Evolutionary conservation across 208 protist genomes (phyloP).

Genomic region (Crithidia sp.): DNA sequence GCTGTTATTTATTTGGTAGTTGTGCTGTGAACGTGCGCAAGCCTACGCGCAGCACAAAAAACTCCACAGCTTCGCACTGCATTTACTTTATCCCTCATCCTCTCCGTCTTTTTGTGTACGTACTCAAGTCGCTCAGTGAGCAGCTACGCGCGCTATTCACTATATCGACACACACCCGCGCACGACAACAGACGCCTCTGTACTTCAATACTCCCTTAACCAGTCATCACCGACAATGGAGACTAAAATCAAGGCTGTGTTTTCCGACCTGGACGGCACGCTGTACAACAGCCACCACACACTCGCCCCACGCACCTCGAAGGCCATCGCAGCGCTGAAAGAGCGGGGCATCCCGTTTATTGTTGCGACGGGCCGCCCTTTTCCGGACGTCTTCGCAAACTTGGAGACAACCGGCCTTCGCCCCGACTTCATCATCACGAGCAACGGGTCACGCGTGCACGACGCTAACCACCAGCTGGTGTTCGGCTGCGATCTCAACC

Average conservation of each 20-base stretch:
- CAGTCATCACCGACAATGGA: background rate
- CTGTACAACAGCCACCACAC: slow-evolving; percentile 46
- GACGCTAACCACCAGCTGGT: slow-evolving; percentile 42
- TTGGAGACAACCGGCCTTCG: slow-evolving; percentile 44
- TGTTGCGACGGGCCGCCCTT: slow-evolving; percentile 59
- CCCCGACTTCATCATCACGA: slow-evolving; percentile 74
- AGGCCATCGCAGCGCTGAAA: slow-evolving; percentile 41
- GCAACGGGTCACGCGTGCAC: slow-evolving; percentile 72
- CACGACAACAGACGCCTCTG: too few relatives aligned
- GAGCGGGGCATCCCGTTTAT: slow-evolving; percentile 39
- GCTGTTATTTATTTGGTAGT: too few relatives aligned
- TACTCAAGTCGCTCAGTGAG: too few relatives aligned
- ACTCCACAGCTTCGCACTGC: too few relatives aligned
- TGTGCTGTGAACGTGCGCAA: too few relatives aligned
- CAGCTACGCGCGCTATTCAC: too few relatives aligned
- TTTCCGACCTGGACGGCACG: slow-evolving; percentile 73
- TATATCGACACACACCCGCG: too few relatives aligned
- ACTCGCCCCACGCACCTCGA: slow-evolving; percentile 34
- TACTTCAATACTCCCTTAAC: too few relatives aligned
- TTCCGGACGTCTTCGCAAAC: slow-evolving; percentile 64
- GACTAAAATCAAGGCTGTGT: slow-evolving; percentile 26
- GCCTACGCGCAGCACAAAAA: too few relatives aligned
- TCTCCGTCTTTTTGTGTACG: too few relatives aligned
- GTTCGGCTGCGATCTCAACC: slow-evolving; percentile 43
- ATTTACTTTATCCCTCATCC: too few relatives aligned